A percentile compares a stretch with the other conserved stretches of the same genome.
phyloP scores from a whole-genome alignment of 225 moss, liverwort and hornwort genomes.

The Anthoceros angustus region DNA sequence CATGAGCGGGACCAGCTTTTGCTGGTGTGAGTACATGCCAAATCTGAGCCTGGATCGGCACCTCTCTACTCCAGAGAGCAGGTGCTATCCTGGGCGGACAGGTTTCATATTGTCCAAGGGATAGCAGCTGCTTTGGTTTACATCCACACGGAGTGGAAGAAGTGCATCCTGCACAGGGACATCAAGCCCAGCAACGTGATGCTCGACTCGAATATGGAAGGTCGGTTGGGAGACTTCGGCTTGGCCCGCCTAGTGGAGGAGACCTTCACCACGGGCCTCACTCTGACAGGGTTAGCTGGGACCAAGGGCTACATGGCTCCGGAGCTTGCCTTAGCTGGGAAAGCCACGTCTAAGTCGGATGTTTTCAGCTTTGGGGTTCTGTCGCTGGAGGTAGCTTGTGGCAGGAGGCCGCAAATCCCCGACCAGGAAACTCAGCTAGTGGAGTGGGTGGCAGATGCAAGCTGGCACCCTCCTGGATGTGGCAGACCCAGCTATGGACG shows the following conservation, averaged over 20 bases:
- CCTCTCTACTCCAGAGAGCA: background rate
- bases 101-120: background rate
- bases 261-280: background rate
- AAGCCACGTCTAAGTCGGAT: conserved; percentile 13
- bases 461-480: conserved; percentile 7
- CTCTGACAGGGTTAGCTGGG: conserved; percentile 8
- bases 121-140: background rate
- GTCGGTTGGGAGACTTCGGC: conserved; percentile 16
- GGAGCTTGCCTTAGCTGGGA: background rate
- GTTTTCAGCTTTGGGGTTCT: conserved; percentile 14
- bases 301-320: conserved; percentile 11
- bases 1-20: background rate
- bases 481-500: conserved; percentile 5
- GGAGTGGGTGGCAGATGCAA: conserved; percentile 11
- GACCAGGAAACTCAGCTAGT: background rate
- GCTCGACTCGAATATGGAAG: conserved; percentile 11
- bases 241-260: conserved; percentile 15
- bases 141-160: conserved; percentile 1
- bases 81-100: background rate
- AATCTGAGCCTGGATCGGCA: conserved; percentile 2
- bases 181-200: conserved; percentile 3
- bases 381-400: conserved; percentile 13
- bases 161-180: conserved; percentile 3
- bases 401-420: background rate
- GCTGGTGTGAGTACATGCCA: background rate